Percentiles rank a stretch among this genome's conserved stretches.
phyloP scores from a whole-genome alignment of 345 rosid species.

The Eutrema heterophyllum region DNA sequence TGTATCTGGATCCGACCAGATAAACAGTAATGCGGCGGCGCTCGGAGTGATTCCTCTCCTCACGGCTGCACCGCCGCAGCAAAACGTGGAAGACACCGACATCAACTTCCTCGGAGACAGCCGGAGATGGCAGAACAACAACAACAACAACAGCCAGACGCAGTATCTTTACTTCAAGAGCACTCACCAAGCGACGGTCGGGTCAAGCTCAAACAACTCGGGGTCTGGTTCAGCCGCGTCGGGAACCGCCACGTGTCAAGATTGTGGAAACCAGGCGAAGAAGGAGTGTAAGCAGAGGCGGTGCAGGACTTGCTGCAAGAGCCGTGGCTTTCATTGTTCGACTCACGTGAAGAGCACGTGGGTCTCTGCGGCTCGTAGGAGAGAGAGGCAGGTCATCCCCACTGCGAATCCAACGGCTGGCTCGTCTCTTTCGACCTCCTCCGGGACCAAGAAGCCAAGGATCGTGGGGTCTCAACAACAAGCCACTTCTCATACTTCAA shows the following conservation, averaged over 20 bases:
- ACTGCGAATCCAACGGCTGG: conserved; percentile 41
- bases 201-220: conserved; percentile 23
- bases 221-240: conserved; percentile 44
- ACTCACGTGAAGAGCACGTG: conserved; percentile 99
- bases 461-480: conserved; percentile 59
- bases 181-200: conserved; percentile 13
- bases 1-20: conserved; percentile 32
- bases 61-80: conserved; percentile 41
- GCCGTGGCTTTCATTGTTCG: conserved; percentile 83
- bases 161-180: conserved; percentile 42
- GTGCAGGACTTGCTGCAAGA: conserved; percentile 93
- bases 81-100: conserved; percentile 46
- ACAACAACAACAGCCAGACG: conserved; percentile 26
- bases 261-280: conserved; percentile 98
- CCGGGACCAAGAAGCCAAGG: conserved; percentile 75
- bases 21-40: conserved; percentile 44
- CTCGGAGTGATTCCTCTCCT: conserved; percentile 82
- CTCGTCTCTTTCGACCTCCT: conserved; percentile 70
- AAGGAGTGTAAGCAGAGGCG: conserved; percentile 81
- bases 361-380: conserved; percentile 86
- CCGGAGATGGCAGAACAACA: conserved; percentile 72
- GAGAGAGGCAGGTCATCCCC: conserved; percentile 78
- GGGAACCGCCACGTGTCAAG: conserved; percentile 76
- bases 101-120: conserved; percentile 31
- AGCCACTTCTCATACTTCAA: conserved; percentile 80